A percentile compares a stretch with the other conserved stretches of the same genome.
Conservation (phyloP, 495 filamentous ascomycete species). For the Lophiotrema nucula region DNA sequence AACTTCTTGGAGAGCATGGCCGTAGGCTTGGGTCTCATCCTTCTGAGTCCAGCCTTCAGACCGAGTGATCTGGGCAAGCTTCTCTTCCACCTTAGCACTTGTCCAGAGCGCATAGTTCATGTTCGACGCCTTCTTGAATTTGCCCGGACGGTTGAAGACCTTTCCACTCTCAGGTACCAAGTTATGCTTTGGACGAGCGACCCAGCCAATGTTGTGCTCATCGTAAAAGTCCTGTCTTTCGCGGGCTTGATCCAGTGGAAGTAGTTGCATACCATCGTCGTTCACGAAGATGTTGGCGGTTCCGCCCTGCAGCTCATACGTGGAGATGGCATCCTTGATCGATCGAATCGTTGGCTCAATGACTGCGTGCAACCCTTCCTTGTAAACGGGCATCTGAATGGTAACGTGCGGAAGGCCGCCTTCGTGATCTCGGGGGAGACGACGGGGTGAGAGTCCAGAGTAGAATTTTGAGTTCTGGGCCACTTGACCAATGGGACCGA, state of each 20-base stretch:
- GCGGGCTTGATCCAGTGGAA: slow-evolving; percentile 53
- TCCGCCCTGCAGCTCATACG: slow-evolving; percentile 61
- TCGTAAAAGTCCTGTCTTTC: slow-evolving; percentile 58
- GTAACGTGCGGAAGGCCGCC: slow-evolving; percentile 63
- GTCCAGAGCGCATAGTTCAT: slow-evolving; percentile 67
- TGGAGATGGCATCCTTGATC: slow-evolving; percentile 63
- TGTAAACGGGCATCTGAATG: slow-evolving; percentile 75
- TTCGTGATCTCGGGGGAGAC: slow-evolving; percentile 45
- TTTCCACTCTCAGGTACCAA: slow-evolving; percentile 44
- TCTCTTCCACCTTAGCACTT: slow-evolving; percentile 60
- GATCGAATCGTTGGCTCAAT: slow-evolving; percentile 63
- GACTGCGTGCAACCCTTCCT: slow-evolving; percentile 63
- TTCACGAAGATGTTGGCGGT: slow-evolving; percentile 52
- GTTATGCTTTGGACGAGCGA: slow-evolving; percentile 53
- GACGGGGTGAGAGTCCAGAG: slow-evolving; percentile 53
- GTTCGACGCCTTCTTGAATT: slow-evolving; percentile 74
- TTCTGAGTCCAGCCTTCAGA: slow-evolving; percentile 35
- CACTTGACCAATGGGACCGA: slow-evolving; percentile 60
- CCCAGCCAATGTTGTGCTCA: slow-evolving; percentile 45
- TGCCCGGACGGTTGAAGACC: slow-evolving; percentile 52
- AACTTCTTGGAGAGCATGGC: slow-evolving; percentile 29
- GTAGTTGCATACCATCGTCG: slow-evolving; percentile 50
- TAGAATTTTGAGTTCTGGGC: slow-evolving; percentile 59
- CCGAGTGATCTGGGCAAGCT: slow-evolving; percentile 43
- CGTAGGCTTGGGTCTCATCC: slow-evolving; percentile 39